A percentile compares a stretch with the other conserved stretches of the same genome.
These are phyloP conservation scores for Neopestalotiopsis clavispora DNA, from an alignment of 2,329 filamentous ascomycete genomes.

Conservation along the genomic window DNA sequence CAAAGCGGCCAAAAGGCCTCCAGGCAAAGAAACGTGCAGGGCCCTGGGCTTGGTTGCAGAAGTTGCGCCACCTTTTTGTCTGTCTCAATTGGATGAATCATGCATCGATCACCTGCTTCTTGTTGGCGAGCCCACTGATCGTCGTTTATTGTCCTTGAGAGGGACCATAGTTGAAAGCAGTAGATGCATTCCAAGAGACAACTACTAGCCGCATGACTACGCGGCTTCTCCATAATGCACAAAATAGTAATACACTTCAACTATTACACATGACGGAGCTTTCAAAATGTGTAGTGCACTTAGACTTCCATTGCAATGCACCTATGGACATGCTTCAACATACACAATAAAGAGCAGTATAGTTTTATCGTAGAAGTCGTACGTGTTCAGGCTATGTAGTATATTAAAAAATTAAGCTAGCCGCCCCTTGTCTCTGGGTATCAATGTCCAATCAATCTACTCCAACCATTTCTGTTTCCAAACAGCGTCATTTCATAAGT, in stretches of 20 bases:
- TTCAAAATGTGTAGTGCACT: too few species aligned
- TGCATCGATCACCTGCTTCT: neutral
- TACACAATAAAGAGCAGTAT: neutral
- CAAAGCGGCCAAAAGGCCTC: neutral
- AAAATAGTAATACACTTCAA: too few species aligned
- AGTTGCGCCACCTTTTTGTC: neutral
- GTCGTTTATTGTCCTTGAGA: neutral
- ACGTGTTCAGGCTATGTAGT: neutral
- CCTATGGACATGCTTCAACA: neutral
- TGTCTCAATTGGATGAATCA: neutral
- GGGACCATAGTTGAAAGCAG: neutral
- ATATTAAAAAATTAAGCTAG: constrained; percentile 1
- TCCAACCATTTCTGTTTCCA: neutral
- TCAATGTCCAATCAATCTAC: neutral
- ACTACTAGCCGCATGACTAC: neutral
- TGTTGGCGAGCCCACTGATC: neutral
- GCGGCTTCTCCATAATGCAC: too few species aligned
- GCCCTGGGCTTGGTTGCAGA: neutral
- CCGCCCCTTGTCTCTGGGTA: neutral
- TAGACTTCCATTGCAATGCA: neutral
- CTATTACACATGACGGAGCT: too few species aligned
- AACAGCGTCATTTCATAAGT: neutral
- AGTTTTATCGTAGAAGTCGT: constrained; percentile 4
- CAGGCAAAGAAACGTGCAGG: neutral
- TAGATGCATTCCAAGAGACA: neutral